Percentiles rank a stretch among this genome's conserved stretches.
Evolutionary conservation across 495 filamentous ascomycete species (phyloP).

Genomic region (Penicillium desertorum): DNA sequence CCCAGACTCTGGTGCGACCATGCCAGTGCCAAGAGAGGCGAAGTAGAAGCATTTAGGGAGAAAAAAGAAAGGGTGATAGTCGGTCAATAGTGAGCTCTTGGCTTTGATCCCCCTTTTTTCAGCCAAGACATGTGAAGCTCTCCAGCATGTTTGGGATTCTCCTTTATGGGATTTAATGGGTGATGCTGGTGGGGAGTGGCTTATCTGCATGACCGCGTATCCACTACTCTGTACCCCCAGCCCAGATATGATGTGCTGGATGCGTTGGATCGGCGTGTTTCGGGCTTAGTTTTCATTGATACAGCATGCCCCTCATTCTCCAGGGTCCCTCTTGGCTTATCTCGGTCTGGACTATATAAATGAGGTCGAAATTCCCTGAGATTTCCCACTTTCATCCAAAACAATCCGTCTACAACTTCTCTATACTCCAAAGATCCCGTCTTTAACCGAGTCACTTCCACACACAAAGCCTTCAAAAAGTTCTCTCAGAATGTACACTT

Average conservation of each 20-base stretch:
- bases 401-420: slow-evolving; percentile 1
- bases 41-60: slow-evolving; percentile 24
- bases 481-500: slow-evolving; percentile 38
- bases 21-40: slow-evolving; percentile 30
- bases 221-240: slow-evolving; percentile 19
- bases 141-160: slow-evolving; percentile 23
- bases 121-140: slow-evolving; percentile 30
- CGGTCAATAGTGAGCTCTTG: slow-evolving; percentile 32
- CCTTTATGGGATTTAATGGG: slow-evolving; percentile 16
- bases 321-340: slow-evolving; percentile 25
- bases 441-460: slow-evolving; percentile 8
- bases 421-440: slow-evolving; percentile 6
- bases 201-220: slow-evolving; percentile 27
- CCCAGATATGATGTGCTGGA: slow-evolving; percentile 26
- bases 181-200: slow-evolving; percentile 28
- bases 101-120: slow-evolving; percentile 20
- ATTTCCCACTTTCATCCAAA: slow-evolving; percentile 6
- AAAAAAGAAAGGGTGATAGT: slow-evolving; percentile 16
- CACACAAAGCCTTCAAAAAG: slow-evolving; percentile 13
- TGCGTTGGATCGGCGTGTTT: slow-evolving; percentile 33
- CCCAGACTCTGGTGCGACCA: slow-evolving; percentile 20
- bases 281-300: slow-evolving; percentile 24
- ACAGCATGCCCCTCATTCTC: slow-evolving; percentile 30
- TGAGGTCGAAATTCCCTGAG: slow-evolving; percentile 26
- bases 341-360: slow-evolving; percentile 35